A percentile compares a stretch with the other conserved stretches of the same genome.
These are phyloP conservation scores for Angomonas ambiguus DNA, from an alignment of 208 protist genomes.

Conservation along the genomic window DNA sequence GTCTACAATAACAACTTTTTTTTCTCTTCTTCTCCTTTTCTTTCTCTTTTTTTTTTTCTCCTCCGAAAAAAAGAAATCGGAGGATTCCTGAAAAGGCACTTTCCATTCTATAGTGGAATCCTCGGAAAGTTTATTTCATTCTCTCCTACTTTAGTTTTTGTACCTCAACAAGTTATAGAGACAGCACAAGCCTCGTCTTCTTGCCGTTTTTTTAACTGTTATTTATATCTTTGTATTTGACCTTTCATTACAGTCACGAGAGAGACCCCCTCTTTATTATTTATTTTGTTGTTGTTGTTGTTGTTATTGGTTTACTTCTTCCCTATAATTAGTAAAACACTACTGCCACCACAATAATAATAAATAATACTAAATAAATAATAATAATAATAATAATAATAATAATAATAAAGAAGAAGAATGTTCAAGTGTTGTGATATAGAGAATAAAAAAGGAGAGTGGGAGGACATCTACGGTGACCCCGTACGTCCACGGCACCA, in stretches of 20 bases:
- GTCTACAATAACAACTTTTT: too few species aligned
- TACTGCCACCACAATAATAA: slow-evolving; percentile 12
- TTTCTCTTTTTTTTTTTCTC: slow-evolving; percentile 20
- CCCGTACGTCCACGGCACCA: slow-evolving; percentile 72
- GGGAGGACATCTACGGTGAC: slow-evolving; percentile 74
- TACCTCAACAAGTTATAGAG: too few species aligned
- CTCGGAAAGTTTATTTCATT: neutral
- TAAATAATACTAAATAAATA: neutral
- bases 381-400: neutral
- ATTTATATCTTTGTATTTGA: too few species aligned
- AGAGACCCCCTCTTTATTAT: too few species aligned
- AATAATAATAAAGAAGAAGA: neutral
- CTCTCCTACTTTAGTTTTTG: slow-evolving; percentile 17
- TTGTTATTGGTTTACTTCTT: slow-evolving; percentile 2
- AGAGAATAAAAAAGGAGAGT: slow-evolving; percentile 48
- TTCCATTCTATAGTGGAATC: neutral
- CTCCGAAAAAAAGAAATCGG: slow-evolving; percentile 1
- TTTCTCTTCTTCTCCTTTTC: neutral
- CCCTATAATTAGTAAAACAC: neutral
- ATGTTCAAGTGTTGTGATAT: slow-evolving; percentile 28
- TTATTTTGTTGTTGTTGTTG: neutral
- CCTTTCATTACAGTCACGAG: too few species aligned
- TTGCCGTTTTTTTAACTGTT: too few species aligned
- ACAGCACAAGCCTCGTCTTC: too few species aligned
- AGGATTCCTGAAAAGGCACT: neutral